These are phyloP conservation scores for Hygrocybe punicea DNA, from an alignment of 768 basidiomycete genomes.

Conservation along the genomic window DNA sequence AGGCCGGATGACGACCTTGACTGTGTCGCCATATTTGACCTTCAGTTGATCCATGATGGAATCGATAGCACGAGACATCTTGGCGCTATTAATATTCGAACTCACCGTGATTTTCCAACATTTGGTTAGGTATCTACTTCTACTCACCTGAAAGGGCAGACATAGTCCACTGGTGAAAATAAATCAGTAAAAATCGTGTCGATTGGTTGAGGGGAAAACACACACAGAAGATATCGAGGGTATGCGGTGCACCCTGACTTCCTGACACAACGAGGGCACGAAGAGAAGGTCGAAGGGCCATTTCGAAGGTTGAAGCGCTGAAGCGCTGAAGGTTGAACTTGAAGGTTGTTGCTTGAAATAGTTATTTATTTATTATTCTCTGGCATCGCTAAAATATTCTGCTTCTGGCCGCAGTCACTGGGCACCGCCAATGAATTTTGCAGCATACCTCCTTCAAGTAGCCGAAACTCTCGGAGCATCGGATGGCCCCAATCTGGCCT, in stretches of 20 bases:
- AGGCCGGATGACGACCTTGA: slow-evolving; percentile 67
- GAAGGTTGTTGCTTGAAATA: slow-evolving; percentile 3
- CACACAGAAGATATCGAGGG: slow-evolving; percentile 76
- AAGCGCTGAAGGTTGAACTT: background rate
- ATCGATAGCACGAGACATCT: slow-evolving; percentile 58
- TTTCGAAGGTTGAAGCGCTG: slow-evolving; percentile 23
- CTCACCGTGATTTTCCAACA: background rate
- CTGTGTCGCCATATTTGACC: slow-evolving; percentile 66
- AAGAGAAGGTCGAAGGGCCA: slow-evolving; percentile 80
- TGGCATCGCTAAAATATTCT: too few relatives aligned
- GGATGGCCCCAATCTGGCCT: slow-evolving; percentile 68
- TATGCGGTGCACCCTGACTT: slow-evolving; percentile 58
- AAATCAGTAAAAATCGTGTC: background rate
- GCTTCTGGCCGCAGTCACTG: background rate
- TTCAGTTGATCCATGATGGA: slow-evolving; percentile 53
- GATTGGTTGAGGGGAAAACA: background rate
- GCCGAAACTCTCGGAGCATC: slow-evolving; percentile 58
- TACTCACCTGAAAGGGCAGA: slow-evolving; percentile 73
- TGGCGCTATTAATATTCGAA: slow-evolving; percentile 39
- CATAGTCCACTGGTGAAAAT: slow-evolving; percentile 66
- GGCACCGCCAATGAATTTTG: slow-evolving; percentile 48
- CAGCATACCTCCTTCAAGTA: slow-evolving; percentile 57
- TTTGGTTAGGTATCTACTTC: background rate
- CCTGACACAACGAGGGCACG: slow-evolving; percentile 64
- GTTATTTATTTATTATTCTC: too few relatives aligned